These are phyloP conservation scores for Trypanosoma avium DNA, from an alignment of 208 protist species.

Conservation along the genomic window DNA sequence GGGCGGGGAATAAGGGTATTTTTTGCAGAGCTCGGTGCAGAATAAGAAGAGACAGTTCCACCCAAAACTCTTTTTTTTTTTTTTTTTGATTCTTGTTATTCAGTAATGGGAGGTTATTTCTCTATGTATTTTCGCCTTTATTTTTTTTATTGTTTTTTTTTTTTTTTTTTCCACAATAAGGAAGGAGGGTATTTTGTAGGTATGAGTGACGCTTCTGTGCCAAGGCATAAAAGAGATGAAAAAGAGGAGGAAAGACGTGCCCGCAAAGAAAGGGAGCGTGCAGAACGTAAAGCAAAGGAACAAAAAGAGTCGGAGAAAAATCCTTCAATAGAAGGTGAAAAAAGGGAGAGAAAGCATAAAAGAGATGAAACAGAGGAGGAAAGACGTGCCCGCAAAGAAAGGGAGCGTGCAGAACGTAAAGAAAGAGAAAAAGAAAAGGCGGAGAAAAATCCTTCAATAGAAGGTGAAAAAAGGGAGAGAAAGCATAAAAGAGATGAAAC, in stretches of 20 bases:
- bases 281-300: constrained; percentile 47
- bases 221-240: constrained; percentile 22
- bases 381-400: constrained; percentile 62
- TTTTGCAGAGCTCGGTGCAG: too few relatives aligned
- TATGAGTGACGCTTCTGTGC: constrained; percentile 12
- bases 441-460: not conserved
- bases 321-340: constrained; percentile 1
- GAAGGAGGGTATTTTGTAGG: constrained; percentile 9
- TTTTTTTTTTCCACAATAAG: constrained; percentile 9
- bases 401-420: constrained; percentile 33
- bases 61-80: too few relatives aligned
- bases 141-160: constrained; percentile 16
- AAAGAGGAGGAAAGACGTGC: constrained; percentile 28
- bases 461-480: constrained; percentile 19
- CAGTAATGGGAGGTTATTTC: not conserved
- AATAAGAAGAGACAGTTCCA: too few relatives aligned
- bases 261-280: constrained; percentile 41
- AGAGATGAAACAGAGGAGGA: constrained; percentile 75
- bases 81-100: not conserved
- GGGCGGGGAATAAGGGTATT: not conserved
- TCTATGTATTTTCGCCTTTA: constrained; percentile 10
- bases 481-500: constrained; percentile 43
- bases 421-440: constrained; percentile 15
- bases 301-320: constrained; percentile 12
- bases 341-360: constrained; percentile 21